Conservation (phyloP, 2,329 filamentous ascomycete species). For the Phaeosphaeria sp. region DNA sequence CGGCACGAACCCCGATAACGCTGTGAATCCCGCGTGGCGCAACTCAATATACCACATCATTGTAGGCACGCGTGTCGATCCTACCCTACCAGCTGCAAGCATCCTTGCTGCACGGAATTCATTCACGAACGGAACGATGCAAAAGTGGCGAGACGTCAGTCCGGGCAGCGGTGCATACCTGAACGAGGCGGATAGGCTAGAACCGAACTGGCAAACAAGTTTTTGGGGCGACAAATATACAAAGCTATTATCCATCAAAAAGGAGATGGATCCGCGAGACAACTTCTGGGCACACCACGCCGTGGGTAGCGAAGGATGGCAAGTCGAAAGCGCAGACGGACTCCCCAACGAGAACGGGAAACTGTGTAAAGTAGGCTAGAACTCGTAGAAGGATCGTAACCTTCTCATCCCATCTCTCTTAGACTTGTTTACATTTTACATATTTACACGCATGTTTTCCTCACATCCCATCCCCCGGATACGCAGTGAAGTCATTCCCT, state of each 20-base stretch:
- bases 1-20: slow-evolving; percentile 29
- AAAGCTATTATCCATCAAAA: slow-evolving; percentile 15
- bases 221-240: slow-evolving; percentile 24
- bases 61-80: slow-evolving; percentile 12
- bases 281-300: slow-evolving; percentile 29
- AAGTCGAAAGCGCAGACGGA: slow-evolving; percentile 27
- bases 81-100: slow-evolving; percentile 2
- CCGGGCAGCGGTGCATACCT: slow-evolving; percentile 33
- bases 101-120: slow-evolving; percentile 18
- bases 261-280: slow-evolving; percentile 15
- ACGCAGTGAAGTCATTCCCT: slow-evolving; percentile 1
- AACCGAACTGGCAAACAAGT: slow-evolving; percentile 19
- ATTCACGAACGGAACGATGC: slow-evolving; percentile 31
- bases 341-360: slow-evolving; percentile 33
- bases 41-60: slow-evolving; percentile 31
- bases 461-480: not conserved
- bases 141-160: slow-evolving; percentile 32
- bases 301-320: slow-evolving; percentile 34
- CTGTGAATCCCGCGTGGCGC: slow-evolving; percentile 36
- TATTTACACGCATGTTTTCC: not conserved
- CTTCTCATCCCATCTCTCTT: not conserved
- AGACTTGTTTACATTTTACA: too few species aligned
- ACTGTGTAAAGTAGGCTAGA: slow-evolving; percentile 16
- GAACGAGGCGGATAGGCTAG: slow-evolving; percentile 22
- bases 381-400: too few species aligned